phyloP scores from a whole-genome alignment of 2,329 filamentous ascomycete genomes.

The Microsporum audouinii region DNA sequence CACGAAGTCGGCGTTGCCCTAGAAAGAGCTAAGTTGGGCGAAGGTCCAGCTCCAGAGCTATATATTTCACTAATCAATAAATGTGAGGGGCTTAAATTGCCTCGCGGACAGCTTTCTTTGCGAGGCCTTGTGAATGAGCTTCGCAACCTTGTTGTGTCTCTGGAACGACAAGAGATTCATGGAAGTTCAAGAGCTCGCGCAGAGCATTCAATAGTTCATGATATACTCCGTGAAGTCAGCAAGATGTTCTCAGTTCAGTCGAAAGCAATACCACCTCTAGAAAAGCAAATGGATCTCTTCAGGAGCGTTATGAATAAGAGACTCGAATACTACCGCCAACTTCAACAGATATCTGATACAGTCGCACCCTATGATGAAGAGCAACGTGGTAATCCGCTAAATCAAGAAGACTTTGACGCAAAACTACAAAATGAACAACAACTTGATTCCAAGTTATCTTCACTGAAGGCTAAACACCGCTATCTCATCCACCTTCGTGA shows the following conservation, averaged over 20 bases:
- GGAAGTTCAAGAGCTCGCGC: conserved; percentile 46
- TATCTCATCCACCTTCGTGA: conserved; percentile 55
- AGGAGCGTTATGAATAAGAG: conserved; percentile 70
- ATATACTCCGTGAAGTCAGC: conserved; percentile 51
- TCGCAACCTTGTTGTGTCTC: conserved; percentile 48
- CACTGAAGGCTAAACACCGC: conserved; percentile 59
- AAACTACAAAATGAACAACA: conserved; percentile 39
- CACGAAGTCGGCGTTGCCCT: conserved; percentile 58
- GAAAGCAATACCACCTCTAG: conserved; percentile 40
- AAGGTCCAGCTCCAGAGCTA: conserved; percentile 62
- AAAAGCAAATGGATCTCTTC: conserved; percentile 63
- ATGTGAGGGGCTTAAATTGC: conserved; percentile 36
- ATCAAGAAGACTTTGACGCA: conserved; percentile 37
- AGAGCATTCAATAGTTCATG: conserved; percentile 55
- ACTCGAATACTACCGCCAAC: conserved; percentile 78
- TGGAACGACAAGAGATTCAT: conserved; percentile 47
- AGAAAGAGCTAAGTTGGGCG: conserved; percentile 47
- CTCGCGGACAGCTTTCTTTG: conserved; percentile 49
- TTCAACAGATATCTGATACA: conserved; percentile 83
- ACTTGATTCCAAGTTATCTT: conserved; percentile 48
- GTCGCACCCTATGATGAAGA: conserved; percentile 62
- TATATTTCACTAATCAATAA: conserved; percentile 39
- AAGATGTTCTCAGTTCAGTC: conserved; percentile 41
- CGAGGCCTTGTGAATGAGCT: conserved; percentile 59
- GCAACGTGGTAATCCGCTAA: conserved; percentile 45